Evolutionary conservation across 208 protist species (phyloP).

Genomic region (Trypanosomatidae sp.): DNA sequence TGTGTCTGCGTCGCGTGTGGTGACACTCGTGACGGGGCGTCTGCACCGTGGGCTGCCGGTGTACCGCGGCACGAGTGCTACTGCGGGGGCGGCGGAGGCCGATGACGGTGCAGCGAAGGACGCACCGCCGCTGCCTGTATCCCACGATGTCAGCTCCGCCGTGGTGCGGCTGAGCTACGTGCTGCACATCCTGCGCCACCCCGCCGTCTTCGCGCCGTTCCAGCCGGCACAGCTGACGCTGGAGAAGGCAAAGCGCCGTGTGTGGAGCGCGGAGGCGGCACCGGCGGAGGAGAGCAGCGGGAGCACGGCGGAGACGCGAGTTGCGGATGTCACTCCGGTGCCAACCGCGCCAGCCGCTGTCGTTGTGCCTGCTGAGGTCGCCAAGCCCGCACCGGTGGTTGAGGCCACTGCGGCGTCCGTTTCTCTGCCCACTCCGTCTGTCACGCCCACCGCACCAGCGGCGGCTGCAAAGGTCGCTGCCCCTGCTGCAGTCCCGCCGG

Average conservation of each 20-base stretch:
- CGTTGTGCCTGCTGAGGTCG: neutral
- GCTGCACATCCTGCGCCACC: conserved; percentile 39
- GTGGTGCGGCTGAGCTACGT: conserved; percentile 37
- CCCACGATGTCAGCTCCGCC: conserved; percentile 24
- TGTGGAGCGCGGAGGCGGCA: too few species aligned
- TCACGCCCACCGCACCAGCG: neutral
- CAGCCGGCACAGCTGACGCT: conserved; percentile 42
- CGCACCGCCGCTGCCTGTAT: conserved; percentile 18
- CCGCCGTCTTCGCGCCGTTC: conserved; percentile 47
- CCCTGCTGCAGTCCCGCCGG: too few species aligned
- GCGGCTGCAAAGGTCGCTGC: too few species aligned
- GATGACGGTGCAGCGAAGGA: too few species aligned
- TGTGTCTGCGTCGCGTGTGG: conserved; percentile 11
- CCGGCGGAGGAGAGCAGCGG: too few species aligned
- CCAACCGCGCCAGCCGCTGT: neutral
- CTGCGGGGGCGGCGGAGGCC: neutral
- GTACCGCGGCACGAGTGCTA: neutral
- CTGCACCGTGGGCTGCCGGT: conserved; percentile 35
- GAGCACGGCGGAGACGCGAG: too few species aligned
- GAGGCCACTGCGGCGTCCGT: neutral
- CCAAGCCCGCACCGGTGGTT: neutral
- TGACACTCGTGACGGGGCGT: conserved; percentile 14
- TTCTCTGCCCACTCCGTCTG: neutral
- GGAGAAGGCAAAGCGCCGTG: conserved; percentile 41
- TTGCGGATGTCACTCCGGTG: conserved; percentile 20